Evolutionary conservation across 1,139 yeast genomes (phyloP).

Genomic region (Yamadazyma sp.): DNA sequence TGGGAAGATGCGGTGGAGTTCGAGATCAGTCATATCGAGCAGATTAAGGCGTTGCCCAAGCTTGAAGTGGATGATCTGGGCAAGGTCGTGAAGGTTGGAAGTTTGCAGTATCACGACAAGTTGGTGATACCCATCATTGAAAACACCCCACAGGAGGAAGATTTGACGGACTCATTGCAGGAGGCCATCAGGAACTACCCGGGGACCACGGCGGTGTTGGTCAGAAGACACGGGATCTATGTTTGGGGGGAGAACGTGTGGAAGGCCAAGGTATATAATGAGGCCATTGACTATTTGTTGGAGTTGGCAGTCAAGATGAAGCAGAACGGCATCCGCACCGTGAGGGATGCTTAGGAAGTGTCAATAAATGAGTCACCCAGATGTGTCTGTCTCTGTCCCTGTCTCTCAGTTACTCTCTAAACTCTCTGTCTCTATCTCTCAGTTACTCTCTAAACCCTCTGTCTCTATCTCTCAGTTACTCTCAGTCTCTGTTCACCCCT

Average conservation of each 20-base stretch:
- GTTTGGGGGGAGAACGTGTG: slow-evolving; percentile 94
- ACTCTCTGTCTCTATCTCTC: background rate
- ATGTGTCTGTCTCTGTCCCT: background rate
- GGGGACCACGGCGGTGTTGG: slow-evolving; percentile 79
- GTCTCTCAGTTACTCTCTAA: background rate
- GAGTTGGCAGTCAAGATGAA: slow-evolving; percentile 85
- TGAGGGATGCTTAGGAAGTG: slow-evolving; percentile 24
- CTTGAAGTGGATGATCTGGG: slow-evolving; percentile 33
- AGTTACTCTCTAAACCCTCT: background rate
- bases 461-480: background rate
- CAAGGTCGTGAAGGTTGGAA: slow-evolving; percentile 61
- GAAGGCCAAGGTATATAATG: slow-evolving; percentile 92
- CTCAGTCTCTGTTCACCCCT: too few species aligned
- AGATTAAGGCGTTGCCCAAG: slow-evolving; percentile 85
- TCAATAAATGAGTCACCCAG: too few species aligned
- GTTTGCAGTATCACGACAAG: slow-evolving; percentile 70
- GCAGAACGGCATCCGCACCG: slow-evolving; percentile 54
- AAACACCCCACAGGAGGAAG: slow-evolving; percentile 86
- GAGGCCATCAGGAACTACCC: slow-evolving; percentile 70
- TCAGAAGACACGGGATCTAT: slow-evolving; percentile 89
- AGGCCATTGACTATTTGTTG: slow-evolving; percentile 85
- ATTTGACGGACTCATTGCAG: slow-evolving; percentile 67
- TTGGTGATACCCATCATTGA: slow-evolving; percentile 87
- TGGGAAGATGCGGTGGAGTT: slow-evolving; percentile 64
- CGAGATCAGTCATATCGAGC: slow-evolving; percentile 79